Percentiles rank a stretch among this genome's conserved stretches.
Conservation (phyloP, 2,329 filamentous ascomycete species). For the Keithomyces neogunnii region DNA sequence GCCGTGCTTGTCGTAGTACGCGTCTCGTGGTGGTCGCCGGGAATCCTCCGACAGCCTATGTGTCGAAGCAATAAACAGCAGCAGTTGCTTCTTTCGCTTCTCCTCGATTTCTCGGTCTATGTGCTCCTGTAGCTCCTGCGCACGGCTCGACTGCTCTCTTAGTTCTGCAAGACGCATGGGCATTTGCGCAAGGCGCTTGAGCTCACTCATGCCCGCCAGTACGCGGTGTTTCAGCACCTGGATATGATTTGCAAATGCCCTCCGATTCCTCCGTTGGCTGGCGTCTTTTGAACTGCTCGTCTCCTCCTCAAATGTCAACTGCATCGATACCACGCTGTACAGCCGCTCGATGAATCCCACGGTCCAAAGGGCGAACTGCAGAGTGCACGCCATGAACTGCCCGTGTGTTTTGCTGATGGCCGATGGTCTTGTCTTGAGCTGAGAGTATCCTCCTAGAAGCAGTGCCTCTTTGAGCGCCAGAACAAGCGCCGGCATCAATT, state of each 20-base stretch:
- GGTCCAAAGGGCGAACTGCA: slow-evolving; percentile 5
- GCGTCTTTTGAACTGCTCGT: not conserved
- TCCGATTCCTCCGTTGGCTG: too few relatives aligned
- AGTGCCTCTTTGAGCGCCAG: slow-evolving; percentile 13
- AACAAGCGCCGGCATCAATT: slow-evolving; percentile 18
- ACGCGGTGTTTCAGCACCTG: not conserved
- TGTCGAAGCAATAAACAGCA: slow-evolving; percentile 11
- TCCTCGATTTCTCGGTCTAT: slow-evolving; percentile 2
- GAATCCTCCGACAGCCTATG: slow-evolving; percentile 7
- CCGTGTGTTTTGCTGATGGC: not conserved
- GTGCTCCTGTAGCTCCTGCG: slow-evolving; percentile 2
- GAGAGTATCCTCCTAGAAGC: slow-evolving; percentile 11
- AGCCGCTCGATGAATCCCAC: slow-evolving; percentile 3
- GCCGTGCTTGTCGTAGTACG: slow-evolving; percentile 15
- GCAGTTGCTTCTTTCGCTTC: slow-evolving; percentile 3
- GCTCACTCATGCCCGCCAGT: not conserved
- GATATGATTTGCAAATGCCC: not conserved
- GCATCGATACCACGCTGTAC: not conserved
- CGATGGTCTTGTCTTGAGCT: not conserved
- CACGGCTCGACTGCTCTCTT: not conserved
- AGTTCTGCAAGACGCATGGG: not conserved
- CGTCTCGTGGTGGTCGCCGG: not conserved
- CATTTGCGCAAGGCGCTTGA: not conserved
- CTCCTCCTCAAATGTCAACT: not conserved
- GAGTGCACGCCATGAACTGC: slow-evolving; percentile 6